Conservation (phyloP, 1,139 yeast genomes). For the Hanseniaspora uvarum region DNA sequence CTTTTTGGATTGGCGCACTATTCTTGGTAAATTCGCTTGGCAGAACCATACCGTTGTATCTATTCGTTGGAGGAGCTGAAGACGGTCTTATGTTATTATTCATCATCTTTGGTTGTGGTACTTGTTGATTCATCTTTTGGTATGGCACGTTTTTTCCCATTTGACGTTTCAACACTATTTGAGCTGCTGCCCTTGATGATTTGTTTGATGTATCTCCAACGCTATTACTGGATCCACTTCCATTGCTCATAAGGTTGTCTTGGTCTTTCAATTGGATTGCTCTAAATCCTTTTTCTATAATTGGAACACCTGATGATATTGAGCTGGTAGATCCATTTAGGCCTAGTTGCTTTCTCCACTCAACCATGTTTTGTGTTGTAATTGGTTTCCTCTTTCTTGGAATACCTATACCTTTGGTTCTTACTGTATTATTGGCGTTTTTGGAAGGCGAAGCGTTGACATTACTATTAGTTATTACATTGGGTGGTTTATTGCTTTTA, state of each 20-base stretch:
- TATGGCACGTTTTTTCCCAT: slow-evolving; percentile 18
- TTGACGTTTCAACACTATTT: slow-evolving; percentile 16
- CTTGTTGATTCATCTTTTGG: not conserved
- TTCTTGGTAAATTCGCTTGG: too few relatives aligned
- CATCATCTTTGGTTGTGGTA: not conserved
- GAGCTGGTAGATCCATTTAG: slow-evolving; percentile 1
- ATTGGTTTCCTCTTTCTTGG: slow-evolving; percentile 23
- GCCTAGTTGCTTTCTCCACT: slow-evolving; percentile 31
- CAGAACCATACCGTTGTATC: not conserved
- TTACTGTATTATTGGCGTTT: slow-evolving; percentile 15
- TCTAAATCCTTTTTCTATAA: slow-evolving; percentile 1
- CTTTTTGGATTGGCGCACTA: not conserved
- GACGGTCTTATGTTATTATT: not conserved
- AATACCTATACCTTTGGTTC: slow-evolving; percentile 25
- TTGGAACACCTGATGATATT: not conserved
- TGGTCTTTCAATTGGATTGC: not conserved
- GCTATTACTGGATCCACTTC: not conserved
- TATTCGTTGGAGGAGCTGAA: not conserved
- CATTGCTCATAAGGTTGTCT: not conserved
- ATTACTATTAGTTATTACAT: slow-evolving; percentile 18
- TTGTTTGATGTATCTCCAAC: not conserved
- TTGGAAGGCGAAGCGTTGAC: not conserved
- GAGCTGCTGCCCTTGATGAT: slow-evolving; percentile 16
- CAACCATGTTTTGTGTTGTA: slow-evolving; percentile 31
- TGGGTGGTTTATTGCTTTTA: slow-evolving; percentile 11